Evolutionary conservation across 2,329 filamentous ascomycete species (phyloP), one percentile per base, ranked within the genome.

Genomic region (Cladosporium sp.): DNA sequence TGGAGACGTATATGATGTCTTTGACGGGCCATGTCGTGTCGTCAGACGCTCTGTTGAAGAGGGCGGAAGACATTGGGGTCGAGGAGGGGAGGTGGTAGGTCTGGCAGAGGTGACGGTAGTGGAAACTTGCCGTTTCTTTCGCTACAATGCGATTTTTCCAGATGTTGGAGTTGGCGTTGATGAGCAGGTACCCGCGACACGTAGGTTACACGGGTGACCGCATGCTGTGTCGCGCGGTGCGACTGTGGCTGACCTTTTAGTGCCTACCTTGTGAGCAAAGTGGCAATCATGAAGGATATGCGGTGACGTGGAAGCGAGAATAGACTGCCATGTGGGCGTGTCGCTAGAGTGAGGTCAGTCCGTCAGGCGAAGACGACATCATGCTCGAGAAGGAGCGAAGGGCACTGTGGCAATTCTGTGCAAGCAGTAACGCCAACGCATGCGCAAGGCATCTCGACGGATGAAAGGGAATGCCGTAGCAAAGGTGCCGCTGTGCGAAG

Each of bases 1-100:
- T 87, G 57, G 86, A 78, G 8, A 92, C 87, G 71, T 95, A 97
- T 57, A 93, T 78, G 65, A 96, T 91, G 90, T 97, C 67, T 40
- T 63, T 51, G 20, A 62, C 56, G 1, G 66, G 65, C 69, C 69
- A 71, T 56, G 61, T 2, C 50, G 44, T 8, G 24, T 37, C 20
- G 8, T 15, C 10, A 25, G 49, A n/a, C 37, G 50, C 50, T 53
- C 50, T 53, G 50, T 53, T 53, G 50, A 53, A 53, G 50, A 53
- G 50, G 50, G 37, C 50, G 50, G 50, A 42, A 42, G 50, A 32
- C 50, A 53, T 53, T n/a, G 15, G 7, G 15, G 8, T 45, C 9
- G 24, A 28, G 6, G 42, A 10, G 15, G 24, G 22, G 12, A 20
- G 19, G 7, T 24, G 19, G 22, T 45, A 9, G 17, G 6, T 6